Conservation (phyloP, 2,329 filamentous ascomycete genomes). For the Cercospora citrullina region DNA sequence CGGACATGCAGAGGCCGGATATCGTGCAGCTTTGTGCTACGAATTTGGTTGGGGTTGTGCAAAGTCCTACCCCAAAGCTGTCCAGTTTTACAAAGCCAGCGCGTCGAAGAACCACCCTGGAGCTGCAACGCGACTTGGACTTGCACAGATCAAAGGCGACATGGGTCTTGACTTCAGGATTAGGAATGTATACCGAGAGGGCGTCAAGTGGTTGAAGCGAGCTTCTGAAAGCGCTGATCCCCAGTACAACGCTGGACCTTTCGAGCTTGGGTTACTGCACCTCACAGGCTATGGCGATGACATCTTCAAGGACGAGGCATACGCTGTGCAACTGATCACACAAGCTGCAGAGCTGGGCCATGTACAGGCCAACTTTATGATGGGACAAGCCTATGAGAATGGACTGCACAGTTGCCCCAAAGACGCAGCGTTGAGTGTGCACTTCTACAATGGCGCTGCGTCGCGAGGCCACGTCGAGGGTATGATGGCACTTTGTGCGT, state of each 20-base stretch:
- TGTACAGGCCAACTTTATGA: constrained; percentile 76
- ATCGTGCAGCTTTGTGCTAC: constrained; percentile 90
- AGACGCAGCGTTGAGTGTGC: constrained; percentile 89
- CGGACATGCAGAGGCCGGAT: constrained; percentile 93
- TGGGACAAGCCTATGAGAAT: constrained; percentile 97
- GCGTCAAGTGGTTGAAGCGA: constrained; percentile 93
- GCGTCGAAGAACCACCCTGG: constrained; percentile 94
- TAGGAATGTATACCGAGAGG: constrained; percentile 67
- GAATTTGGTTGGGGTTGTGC: constrained; percentile 97
- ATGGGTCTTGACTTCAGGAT: constrained; percentile 70
- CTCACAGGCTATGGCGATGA: constrained; percentile 93
- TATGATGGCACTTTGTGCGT: constrained; percentile 98
- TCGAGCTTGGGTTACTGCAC: constrained; percentile 84
- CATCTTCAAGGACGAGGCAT: constrained; percentile 84
- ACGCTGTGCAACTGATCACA: constrained; percentile 91
- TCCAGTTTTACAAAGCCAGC: constrained; percentile 87
- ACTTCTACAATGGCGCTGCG: constrained; percentile 94
- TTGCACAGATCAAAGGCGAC: constrained; percentile 85
- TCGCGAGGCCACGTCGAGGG: constrained; percentile 78
- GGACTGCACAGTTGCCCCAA: constrained; percentile 82
- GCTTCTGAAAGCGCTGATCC: constrained; percentile 84
- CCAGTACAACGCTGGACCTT: constrained; percentile 92
- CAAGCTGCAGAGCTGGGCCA: constrained; percentile 92
- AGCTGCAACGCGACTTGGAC: constrained; percentile 87
- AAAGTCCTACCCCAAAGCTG: constrained; percentile 85